Evolutionary conservation across 2,329 filamentous ascomycete species (phyloP).

Genomic region (Botrytis pseudocinerea): DNA sequence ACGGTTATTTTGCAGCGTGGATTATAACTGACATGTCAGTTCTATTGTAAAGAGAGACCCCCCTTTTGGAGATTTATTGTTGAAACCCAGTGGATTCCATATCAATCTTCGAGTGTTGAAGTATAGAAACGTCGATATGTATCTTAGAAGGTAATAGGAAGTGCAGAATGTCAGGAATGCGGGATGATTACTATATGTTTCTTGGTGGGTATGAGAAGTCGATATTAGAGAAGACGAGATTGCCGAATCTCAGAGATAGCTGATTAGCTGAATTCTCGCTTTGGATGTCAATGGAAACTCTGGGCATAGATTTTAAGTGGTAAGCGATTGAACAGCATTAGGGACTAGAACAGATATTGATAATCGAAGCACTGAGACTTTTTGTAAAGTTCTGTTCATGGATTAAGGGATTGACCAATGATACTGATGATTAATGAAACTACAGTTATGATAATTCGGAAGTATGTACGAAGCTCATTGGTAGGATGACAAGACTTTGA

Average conservation of each 20-base stretch:
- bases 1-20: neutral
- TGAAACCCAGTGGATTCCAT: too few species aligned
- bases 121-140: too few species aligned
- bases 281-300: neutral
- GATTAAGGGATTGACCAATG: neutral
- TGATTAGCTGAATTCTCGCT: neutral
- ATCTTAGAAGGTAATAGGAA: too few species aligned
- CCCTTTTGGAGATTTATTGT: too few species aligned
- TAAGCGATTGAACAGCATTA: neutral
- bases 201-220: too few species aligned
- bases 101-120: too few species aligned
- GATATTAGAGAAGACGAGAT: too few species aligned
- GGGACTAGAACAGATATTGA: accelerated
- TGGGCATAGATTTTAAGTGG: neutral
- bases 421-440: neutral
- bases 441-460: neutral
- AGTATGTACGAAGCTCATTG: neutral
- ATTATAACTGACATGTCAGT: too few species aligned
- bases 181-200: too few species aligned
- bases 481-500: neutral
- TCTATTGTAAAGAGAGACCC: too few species aligned
- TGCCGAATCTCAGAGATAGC: too few species aligned
- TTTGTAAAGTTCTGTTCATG: neutral
- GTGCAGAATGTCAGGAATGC: too few species aligned
- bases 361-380: neutral